A percentile compares a stretch with the other conserved stretches of the same genome.
Evolutionary conservation across 2,329 filamentous ascomycete genomes (phyloP).

Genomic region (Neopestalotiopsis clavispora): DNA sequence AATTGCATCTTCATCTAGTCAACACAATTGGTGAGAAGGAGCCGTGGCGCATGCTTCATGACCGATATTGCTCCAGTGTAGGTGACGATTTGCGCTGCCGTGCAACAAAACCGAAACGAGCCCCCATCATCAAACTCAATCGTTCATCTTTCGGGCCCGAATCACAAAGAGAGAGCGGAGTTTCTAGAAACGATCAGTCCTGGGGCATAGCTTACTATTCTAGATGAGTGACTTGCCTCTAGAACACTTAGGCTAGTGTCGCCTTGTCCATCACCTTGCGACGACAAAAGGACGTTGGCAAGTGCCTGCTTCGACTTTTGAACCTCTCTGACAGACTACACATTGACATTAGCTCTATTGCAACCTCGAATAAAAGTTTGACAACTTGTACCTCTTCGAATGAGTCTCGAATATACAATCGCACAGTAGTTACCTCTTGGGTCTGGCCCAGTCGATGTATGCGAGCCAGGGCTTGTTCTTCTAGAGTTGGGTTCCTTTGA

Average conservation of each 20-base stretch:
- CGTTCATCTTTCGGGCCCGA: too few relatives aligned
- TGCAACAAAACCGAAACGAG: too few relatives aligned
- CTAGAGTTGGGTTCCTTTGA: constrained; percentile 45
- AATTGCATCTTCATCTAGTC: too few relatives aligned
- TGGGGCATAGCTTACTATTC: fast-evolving
- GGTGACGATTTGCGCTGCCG: too few relatives aligned
- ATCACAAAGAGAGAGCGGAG: background rate
- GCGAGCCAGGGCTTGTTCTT: constrained; percentile 48
- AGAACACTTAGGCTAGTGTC: background rate
- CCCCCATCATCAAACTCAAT: too few relatives aligned
- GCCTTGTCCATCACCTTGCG: background rate
- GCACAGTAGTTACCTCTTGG: constrained; percentile 40
- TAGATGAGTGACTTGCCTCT: background rate
- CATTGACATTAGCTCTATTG: background rate
- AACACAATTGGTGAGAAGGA: too few relatives aligned
- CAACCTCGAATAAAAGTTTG: fast-evolving
- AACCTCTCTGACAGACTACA: constrained; percentile 3
- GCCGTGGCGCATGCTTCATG: too few relatives aligned
- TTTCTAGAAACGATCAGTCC: background rate
- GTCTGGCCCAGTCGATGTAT: constrained; percentile 42
- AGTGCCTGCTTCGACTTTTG: constrained; percentile 6
- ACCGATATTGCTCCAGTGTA: too few relatives aligned
- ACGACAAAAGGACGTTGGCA: background rate
- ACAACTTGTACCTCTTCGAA: constrained; percentile 41
- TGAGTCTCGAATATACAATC: constrained; percentile 41